Percentiles rank a stretch among this genome's conserved stretches.
phyloP scores from a whole-genome alignment of 2,329 filamentous ascomycete species.

The Drechslerella stenobrocha region DNA sequence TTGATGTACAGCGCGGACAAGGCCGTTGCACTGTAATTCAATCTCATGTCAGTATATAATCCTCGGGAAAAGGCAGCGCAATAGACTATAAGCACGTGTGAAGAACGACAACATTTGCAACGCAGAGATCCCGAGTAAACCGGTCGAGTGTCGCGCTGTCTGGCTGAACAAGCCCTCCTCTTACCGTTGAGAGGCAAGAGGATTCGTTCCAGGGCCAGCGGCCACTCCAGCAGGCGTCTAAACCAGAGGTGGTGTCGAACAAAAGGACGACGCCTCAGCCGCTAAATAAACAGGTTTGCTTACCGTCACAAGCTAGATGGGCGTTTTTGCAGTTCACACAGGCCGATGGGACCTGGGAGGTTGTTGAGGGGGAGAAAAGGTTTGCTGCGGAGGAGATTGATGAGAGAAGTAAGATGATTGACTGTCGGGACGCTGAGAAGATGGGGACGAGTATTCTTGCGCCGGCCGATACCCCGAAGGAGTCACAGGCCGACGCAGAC shows the following conservation, averaged over 20 bases:
- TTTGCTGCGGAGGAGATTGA: constrained; percentile 46
- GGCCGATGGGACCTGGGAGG: constrained; percentile 71
- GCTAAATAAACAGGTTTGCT: constrained; percentile 37
- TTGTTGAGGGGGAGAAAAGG: constrained; percentile 65
- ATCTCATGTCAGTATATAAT: constrained; percentile 17
- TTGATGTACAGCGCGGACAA: constrained; percentile 74
- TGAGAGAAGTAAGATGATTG: constrained; percentile 51
- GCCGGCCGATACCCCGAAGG: constrained; percentile 40
- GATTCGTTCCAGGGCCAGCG: neutral
- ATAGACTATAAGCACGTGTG: constrained; percentile 1
- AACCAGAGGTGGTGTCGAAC: neutral
- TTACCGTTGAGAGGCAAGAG: neutral
- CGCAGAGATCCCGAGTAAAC: constrained; percentile 29
- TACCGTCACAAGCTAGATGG: constrained; percentile 67
- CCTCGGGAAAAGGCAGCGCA: constrained; percentile 38
- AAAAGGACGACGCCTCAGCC: constrained; percentile 24
- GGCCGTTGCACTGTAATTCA: constrained; percentile 68
- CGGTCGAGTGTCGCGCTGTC: neutral
- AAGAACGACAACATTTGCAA: constrained; percentile 37
- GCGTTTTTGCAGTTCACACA: constrained; percentile 85
- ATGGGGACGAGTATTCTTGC: constrained; percentile 43
- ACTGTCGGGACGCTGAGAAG: constrained; percentile 49
- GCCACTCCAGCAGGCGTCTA: constrained; percentile 8
- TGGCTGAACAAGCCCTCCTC: neutral
- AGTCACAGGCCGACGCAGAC: constrained; percentile 28